Conservation (phyloP, 768 basidiomycete species). For the Termitomyces sp. region DNA sequence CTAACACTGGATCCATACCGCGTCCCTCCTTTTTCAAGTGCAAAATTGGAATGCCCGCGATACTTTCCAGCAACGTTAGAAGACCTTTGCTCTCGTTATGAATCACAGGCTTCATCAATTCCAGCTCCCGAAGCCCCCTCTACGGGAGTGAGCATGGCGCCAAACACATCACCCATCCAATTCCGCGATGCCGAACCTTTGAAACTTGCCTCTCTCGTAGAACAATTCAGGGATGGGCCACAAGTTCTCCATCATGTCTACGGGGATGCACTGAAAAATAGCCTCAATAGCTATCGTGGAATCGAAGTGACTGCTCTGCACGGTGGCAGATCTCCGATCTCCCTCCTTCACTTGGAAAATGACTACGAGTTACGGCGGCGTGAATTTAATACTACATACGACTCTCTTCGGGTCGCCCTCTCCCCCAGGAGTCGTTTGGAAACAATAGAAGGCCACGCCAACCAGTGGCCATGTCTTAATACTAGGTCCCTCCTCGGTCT, state of each 20-base stretch:
- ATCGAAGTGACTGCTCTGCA: neutral
- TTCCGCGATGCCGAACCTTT: neutral
- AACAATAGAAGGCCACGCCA: slow-evolving; percentile 11
- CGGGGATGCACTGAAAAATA: neutral
- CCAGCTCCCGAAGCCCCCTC: neutral
- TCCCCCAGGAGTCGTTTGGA: slow-evolving; percentile 3
- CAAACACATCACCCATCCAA: too few species aligned
- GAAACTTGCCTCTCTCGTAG: neutral
- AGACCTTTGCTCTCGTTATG: neutral
- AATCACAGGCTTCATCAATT: neutral
- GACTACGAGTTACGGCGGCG: neutral
- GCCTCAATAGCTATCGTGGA: neutral
- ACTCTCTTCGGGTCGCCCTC: neutral
- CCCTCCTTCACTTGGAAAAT: neutral
- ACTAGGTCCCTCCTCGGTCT: slow-evolving; percentile 21
- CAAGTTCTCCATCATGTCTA: neutral
- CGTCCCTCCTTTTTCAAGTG: neutral
- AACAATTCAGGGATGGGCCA: neutral
- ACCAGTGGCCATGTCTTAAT: slow-evolving; percentile 33
- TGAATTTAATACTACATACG: neutral
- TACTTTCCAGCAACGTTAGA: neutral
- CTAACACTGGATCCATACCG: neutral
- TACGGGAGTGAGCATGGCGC: neutral
- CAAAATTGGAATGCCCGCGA: neutral
- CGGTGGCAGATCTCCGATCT: neutral